phyloP scores from a whole-genome alignment of 139 green algal species.

The Chlamydomonas urium region DNA sequence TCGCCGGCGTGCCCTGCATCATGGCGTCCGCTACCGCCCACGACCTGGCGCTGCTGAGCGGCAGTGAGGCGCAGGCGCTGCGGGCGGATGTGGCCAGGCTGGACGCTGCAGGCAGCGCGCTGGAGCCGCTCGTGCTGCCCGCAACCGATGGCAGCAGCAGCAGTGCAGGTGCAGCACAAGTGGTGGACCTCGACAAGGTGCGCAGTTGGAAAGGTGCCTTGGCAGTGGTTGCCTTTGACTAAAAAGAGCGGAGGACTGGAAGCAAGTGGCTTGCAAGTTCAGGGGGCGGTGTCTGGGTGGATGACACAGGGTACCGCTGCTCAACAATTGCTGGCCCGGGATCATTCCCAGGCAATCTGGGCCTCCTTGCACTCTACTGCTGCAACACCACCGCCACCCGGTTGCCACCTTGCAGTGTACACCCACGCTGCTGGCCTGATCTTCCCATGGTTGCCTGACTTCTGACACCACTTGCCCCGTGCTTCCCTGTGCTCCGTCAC shows the following conservation, averaged over 20 bases:
- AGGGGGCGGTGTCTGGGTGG: not conserved
- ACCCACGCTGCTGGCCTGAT: not conserved
- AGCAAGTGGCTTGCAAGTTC: not conserved
- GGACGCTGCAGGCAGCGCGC: not conserved
- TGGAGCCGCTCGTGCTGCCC: slow-evolving; percentile 5
- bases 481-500: not conserved
- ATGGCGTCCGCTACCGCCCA: not conserved
- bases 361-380: not conserved
- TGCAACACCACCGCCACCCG: not conserved
- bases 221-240: not conserved
- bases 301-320: not conserved
- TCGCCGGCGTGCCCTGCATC: not conserved
- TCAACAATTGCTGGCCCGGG: not conserved
- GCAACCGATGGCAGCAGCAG: no score
- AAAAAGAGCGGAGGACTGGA: not conserved
- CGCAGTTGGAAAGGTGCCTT: not conserved
- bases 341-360: not conserved
- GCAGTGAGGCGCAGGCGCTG: not conserved
- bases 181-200: not conserved
- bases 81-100: not conserved
- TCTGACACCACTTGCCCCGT: not conserved
- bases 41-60: not conserved
- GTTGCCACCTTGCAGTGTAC: not conserved
- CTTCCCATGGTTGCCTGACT: not conserved
- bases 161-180: not conserved